These are phyloP conservation scores for Agarophyton chilense DNA, from an alignment of 23 red algal species.

Conservation along the genomic window DNA sequence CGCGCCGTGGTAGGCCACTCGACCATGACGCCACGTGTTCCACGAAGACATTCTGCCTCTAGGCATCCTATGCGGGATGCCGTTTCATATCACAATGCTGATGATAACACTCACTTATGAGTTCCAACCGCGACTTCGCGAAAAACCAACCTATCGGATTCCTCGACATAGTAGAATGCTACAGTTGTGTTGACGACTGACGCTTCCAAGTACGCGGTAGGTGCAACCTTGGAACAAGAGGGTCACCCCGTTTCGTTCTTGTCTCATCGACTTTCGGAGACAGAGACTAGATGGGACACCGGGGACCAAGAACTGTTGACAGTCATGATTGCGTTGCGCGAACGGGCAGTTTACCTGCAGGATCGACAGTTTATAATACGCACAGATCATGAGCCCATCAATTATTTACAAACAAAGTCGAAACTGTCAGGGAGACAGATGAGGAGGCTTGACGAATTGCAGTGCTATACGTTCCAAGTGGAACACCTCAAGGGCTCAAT, in stretches of 20 bases:
- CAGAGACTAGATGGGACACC: conserved; percentile 10
- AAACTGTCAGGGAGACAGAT: conserved; percentile 43
- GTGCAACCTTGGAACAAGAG: conserved; percentile 44
- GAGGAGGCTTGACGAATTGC: conserved; percentile 38
- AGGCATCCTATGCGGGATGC: no score
- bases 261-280: conserved; percentile 19
- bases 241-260: conserved; percentile 39
- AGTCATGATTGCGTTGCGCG: conserved; percentile 23
- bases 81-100: no score
- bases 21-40: no score
- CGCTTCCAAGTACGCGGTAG: conserved; percentile 18
- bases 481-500: conserved; percentile 2
- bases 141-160: no score
- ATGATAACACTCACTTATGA: no score
- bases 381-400: conserved; percentile 59
- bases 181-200: conserved; percentile 23
- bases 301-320: conserved; percentile 7
- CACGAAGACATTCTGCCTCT: no score
- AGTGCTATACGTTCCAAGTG: conserved; percentile 19
- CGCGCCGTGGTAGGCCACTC: no score
- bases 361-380: conserved; percentile 19
- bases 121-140: no score
- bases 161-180: no score
- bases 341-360: conserved; percentile 47
- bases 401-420: conserved; percentile 38